Evolutionary conservation across 441 rosid genomes (phyloP), one percentile per base, ranked within the genome.

Genomic region (Corymbia calophylla): DNA sequence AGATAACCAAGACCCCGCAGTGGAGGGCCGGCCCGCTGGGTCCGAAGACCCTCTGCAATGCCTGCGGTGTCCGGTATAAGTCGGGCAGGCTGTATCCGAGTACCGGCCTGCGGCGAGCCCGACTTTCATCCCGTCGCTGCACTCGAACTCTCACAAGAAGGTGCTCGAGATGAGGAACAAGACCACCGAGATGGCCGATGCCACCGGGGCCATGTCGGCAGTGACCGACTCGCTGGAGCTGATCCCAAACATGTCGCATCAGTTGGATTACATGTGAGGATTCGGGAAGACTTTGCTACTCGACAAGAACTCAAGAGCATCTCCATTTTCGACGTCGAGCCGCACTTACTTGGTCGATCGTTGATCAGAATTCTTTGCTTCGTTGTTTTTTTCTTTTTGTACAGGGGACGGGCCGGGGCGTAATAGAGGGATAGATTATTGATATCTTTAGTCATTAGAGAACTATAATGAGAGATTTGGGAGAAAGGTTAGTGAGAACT

Each of bases 1-100:
- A 89, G 88, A 89, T 89, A 73, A 89, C 90, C 86, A 89, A 86
- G 90, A 89, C 90, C 88, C 90, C 90, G 73, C 90, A 89, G 39
- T 89, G 90, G 90, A 88, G 90, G 27, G 90, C 90, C 7, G 90
- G 90, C 31, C 90, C 90, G 16, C 68, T 89, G 39, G 90, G 90
- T 17, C 90, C 90, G 21, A 89, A 89, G 86, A 89, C 90, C 54
- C 90, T 89, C 54, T 89, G 90, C 90, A 89, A 89, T 39, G 90
- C 90, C 10, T 89, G 90, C 49, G 90, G 90, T 54, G 90, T 89
- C 64, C 85, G 90, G 73, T 89, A 86, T 55, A 89, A 89, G 88
- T 89, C 90, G 7, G 90, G 90, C 39, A 73, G 90, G 64, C 86
- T 89, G 48, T 89, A 44, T 88, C 90, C 4, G 90, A 89, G 85